Evolutionary conservation across 225 moss, liverwort and hornwort species (phyloP).

Genomic region (Bryoerythrophyllum caledonicum): DNA sequence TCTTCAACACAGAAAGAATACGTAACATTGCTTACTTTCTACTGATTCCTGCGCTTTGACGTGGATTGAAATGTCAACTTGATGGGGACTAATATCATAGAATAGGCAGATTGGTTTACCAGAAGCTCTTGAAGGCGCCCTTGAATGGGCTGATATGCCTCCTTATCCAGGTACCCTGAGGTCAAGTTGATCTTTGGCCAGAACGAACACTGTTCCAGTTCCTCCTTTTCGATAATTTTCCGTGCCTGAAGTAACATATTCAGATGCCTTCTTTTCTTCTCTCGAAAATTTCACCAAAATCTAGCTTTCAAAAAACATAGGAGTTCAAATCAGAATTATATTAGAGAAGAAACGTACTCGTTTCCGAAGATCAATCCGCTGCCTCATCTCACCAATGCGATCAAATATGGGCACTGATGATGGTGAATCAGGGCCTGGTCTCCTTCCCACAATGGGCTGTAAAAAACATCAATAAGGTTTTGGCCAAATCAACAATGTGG

Average conservation of each 20-base stretch:
- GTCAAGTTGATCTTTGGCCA: constrained; percentile 68
- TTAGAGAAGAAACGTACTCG: constrained; percentile 37
- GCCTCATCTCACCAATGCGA: constrained; percentile 57
- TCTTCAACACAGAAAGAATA: background rate
- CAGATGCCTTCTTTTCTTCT: background rate
- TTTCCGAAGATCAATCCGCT: constrained; percentile 70
- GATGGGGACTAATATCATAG: background rate
- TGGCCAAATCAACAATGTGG: constrained; percentile 1
- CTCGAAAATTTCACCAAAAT: background rate
- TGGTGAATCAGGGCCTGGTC: constrained; percentile 62
- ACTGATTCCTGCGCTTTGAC: background rate
- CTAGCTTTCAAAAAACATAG: background rate
- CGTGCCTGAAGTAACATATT: constrained; percentile 42
- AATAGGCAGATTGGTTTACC: constrained; percentile 23
- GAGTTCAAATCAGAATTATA: background rate
- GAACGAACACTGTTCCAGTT: constrained; percentile 72
- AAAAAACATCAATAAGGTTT: constrained; percentile 15
- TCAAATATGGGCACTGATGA: constrained; percentile 61
- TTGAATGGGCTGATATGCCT: constrained; percentile 75
- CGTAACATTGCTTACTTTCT: background rate
- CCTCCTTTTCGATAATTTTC: constrained; percentile 72
- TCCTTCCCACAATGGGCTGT: constrained; percentile 74
- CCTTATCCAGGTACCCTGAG: constrained; percentile 60
- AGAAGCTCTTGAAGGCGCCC: constrained; percentile 64
- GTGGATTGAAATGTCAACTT: background rate